Base-by-base conservation (phyloP, 495 filamentous ascomycete species). In the Penicillium daleae region DNA sequence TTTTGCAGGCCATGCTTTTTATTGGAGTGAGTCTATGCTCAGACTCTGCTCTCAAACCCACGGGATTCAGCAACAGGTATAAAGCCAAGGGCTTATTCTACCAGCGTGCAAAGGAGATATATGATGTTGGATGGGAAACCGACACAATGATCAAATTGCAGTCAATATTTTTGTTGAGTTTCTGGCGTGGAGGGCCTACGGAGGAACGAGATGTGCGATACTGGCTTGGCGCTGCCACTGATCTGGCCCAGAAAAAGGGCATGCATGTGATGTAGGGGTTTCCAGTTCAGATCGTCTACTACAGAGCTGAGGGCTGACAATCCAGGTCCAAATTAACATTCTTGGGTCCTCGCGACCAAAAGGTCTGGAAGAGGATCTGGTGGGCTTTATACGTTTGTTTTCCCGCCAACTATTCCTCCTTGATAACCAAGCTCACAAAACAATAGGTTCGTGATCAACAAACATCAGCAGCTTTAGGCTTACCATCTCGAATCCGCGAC, bases 361-460 rank as follows among this genome's bases (percentile, higher is more conserved):
- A 66, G 56, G 39, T 82, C 4, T 73, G 79, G 66, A 81, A 80
- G 57, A 56, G 79, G 22, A 80, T 83, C 10, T 83, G 79, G 78
- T 83, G 80, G 80, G 76, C 78, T 61, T 56, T 80, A 50, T 82
- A 81, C 67, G 78, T 80, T 62, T 48, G 70, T 63, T 5, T n/a
- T 4, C 12, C 6, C 21, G 8, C 31, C 21, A 12, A 17, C 3
- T n/a, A 1, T 29, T 9, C 5, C 6, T 19, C 12, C 3, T 19
- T n/a, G 1, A 15, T 35, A 21, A 6, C 1, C 6, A 29, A 12
- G 19, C 33, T 63, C 17, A 66, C 7, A 3, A 3, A 46, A 2
- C 29, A 0, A 31, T 53, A 79, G 75, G 71, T 77, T 9, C 72
- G 76, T 21, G 76, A 79, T 33, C 76, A 79, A 57, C 76, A 79